Percentiles rank a stretch among this genome's conserved stretches.
These are phyloP conservation scores for Waltiozyma sp. DNA, from an alignment of 1,139 yeast species.

Conservation along the genomic window DNA sequence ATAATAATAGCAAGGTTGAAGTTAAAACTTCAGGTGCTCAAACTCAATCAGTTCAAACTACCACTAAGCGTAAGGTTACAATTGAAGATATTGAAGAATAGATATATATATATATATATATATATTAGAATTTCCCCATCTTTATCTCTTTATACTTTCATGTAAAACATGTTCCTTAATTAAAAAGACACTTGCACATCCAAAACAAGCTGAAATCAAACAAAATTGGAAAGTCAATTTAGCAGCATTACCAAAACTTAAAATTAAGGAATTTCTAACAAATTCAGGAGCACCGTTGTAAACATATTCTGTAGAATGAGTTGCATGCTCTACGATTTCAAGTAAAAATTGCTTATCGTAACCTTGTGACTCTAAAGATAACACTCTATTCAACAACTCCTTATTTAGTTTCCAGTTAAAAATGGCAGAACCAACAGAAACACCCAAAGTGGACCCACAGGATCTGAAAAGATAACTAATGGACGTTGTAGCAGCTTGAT, in stretches of 20 bases:
- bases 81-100: constrained; percentile 9
- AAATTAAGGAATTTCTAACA: constrained; percentile 33
- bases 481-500: constrained; percentile 66
- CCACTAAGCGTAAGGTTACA: constrained; percentile 10
- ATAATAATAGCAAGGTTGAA: constrained; percentile 1
- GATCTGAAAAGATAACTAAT: constrained; percentile 69
- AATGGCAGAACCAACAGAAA: constrained; percentile 55
- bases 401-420: constrained; percentile 32
- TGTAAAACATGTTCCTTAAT: constrained; percentile 31
- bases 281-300: constrained; percentile 36
- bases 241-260: constrained; percentile 40
- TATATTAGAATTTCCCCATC: too few species aligned
- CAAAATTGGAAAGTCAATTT: constrained; percentile 43
- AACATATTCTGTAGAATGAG: constrained; percentile 47
- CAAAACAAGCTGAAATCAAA: constrained; percentile 27
- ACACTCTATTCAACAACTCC: constrained; percentile 18
- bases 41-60: constrained; percentile 10
- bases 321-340: constrained; percentile 38
- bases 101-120: neutral
- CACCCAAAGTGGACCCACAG: constrained; percentile 63
- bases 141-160: constrained; percentile 19
- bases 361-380: constrained; percentile 18
- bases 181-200: constrained; percentile 23
- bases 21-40: neutral
- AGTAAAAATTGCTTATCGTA: constrained; percentile 27